Evolutionary conservation across 108 stramenopile species (phyloP).

Genomic region (Skeletonema potamos): DNA sequence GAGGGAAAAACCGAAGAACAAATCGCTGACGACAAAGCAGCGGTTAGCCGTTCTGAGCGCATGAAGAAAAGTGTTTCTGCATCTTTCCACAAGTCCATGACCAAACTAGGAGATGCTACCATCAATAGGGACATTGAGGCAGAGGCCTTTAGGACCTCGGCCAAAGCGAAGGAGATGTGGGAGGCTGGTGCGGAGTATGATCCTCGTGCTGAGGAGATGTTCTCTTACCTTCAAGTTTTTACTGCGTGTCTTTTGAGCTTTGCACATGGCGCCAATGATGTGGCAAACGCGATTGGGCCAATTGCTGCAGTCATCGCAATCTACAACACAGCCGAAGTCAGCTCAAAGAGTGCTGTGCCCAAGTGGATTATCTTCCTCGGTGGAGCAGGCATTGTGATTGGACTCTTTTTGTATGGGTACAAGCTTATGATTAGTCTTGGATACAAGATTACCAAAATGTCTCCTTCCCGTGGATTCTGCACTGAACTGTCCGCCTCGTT

Average conservation of each 20-base stretch:
- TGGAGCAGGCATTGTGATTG: constrained; percentile 50
- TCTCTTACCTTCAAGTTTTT: constrained; percentile 72
- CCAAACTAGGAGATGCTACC: neutral
- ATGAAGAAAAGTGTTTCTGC: neutral
- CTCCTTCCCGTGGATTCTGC: constrained; percentile 54
- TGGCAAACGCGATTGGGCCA: constrained; percentile 70
- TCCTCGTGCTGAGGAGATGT: constrained; percentile 48
- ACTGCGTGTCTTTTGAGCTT: constrained; percentile 68
- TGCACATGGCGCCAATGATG: constrained; percentile 80
- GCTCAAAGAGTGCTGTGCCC: constrained; percentile 7
- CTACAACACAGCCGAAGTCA: constrained; percentile 32
- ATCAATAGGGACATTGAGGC: constrained; percentile 23
- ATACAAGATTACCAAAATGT: constrained; percentile 34
- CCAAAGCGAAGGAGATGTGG: constrained; percentile 54
- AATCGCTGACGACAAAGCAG: neutral
- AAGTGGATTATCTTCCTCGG: constrained; percentile 54
- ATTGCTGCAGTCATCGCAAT: constrained; percentile 50
- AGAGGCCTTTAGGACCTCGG: constrained; percentile 27
- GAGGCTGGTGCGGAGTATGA: constrained; percentile 53
- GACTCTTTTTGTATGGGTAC: constrained; percentile 51
- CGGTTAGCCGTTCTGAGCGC: neutral
- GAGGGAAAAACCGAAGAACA: constrained; percentile 1
- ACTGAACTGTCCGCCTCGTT: constrained; percentile 61
- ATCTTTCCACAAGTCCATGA: neutral
- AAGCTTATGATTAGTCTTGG: constrained; percentile 34